Evolutionary conservation across 73 alveolate genomes (phyloP), one percentile per base, ranked within the genome.

Genomic region (Paramecium sonneborni): DNA sequence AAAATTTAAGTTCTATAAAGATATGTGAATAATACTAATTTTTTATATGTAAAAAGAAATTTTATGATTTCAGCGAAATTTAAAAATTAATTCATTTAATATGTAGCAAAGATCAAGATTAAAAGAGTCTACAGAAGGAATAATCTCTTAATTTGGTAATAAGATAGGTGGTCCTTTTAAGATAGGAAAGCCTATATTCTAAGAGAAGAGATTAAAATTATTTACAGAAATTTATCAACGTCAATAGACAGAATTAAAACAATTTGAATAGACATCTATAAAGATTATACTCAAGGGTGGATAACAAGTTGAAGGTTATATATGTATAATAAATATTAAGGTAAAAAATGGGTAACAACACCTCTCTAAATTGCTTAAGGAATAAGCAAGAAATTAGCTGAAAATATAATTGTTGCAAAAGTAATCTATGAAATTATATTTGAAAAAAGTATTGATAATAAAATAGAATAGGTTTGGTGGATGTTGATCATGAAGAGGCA

Each of bases 241-340:
- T 10, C 48, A 68, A 68, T 9, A 20, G 48, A 46, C 41, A 7
- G 85, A 20, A 8, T 18, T 68, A 9, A 24, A 12, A 8, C 9
- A 12, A 9, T 18, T 18, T 6, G 99, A 98, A 39, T 94, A 94
- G 82, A 93, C 94, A 55, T 94, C 93, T 30, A 98, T 98, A 35
- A 92, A 93, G 82, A 92, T 98, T 85, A 93, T 95, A 20, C 95
- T 98, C 35, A 98, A 98, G 39, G 99, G 97, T 79, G 99, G 99
- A n/a, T 92, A 93, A 62, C 9, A 67, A 23, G 9, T 85, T n/a
- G 56, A 39, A 68, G 85, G 85, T 68, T 10, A 10, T 23, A 68
- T 68, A 35, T 95, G 43, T 92, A 96, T 87, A n/a, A n/a, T n/a
- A n/a, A n/a, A n/a, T n/a, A n/a, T 18, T 96, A 92, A 76, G 99